Percentiles rank a stretch among this genome's conserved stretches.
phyloP scores from a whole-genome alignment of 163 green algal species.

The Chlorella variabilis region DNA sequence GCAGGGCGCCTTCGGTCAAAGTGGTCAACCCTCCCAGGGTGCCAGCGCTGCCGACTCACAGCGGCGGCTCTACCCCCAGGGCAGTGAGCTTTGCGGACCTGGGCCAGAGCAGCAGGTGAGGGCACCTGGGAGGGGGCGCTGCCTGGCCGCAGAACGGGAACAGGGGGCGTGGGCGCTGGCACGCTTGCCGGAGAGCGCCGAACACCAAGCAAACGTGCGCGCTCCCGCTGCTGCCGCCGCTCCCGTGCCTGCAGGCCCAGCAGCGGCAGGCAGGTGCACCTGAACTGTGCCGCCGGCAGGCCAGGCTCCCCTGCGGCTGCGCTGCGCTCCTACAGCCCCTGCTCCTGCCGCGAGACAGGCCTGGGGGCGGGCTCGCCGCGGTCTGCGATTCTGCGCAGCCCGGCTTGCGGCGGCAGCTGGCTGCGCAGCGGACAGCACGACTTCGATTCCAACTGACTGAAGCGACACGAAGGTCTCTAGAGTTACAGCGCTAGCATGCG shows the following conservation, averaged over 20 bases:
- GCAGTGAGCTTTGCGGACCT: not conserved
- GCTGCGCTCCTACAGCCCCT: not conserved
- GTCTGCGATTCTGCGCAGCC: not conserved
- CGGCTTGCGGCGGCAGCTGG: not conserved
- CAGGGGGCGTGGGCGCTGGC: not conserved
- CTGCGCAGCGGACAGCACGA: not conserved
- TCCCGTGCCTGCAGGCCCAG: not conserved
- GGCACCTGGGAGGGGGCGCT: not conserved
- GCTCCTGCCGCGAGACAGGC: not conserved
- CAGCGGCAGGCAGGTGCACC: not conserved
- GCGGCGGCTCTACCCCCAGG: not conserved
- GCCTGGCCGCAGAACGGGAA: no score
- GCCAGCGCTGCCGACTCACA: not conserved
- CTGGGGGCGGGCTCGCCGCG: not conserved
- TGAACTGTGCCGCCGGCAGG: not conserved
- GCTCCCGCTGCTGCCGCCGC: not conserved
- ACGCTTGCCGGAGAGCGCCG: not conserved
- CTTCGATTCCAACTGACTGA: no score
- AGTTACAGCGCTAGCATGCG: no score
- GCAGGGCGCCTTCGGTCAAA: conserved; percentile 11
- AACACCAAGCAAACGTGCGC: not conserved
- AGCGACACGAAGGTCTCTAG: no score
- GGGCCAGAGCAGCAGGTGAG: no score
- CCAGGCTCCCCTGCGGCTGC: not conserved
- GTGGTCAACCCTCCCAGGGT: not conserved